Conservation (phyloP, 2,329 filamentous ascomycete genomes). For the Emergomyces orientalis region DNA sequence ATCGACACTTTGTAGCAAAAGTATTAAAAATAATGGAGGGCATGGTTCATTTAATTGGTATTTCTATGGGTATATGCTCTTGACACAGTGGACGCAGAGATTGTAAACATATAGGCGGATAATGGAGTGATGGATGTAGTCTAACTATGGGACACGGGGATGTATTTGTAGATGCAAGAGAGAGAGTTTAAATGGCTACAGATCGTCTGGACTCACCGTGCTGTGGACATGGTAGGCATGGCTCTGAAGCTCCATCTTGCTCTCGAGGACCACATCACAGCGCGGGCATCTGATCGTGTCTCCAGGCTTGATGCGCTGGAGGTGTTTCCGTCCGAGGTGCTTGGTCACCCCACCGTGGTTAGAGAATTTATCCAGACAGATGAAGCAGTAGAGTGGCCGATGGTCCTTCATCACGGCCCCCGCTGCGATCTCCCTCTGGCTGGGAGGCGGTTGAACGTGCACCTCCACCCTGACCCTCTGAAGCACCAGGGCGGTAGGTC, state of each 20-base stretch:
- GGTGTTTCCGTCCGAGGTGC: background rate
- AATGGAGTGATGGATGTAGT: too few relatives aligned
- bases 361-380: background rate
- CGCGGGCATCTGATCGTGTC: background rate
- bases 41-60: too few relatives aligned
- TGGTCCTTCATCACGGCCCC: constrained; percentile 1
- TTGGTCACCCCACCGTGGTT: background rate
- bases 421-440: background rate
- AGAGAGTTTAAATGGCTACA: background rate
- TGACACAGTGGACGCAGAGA: too few relatives aligned
- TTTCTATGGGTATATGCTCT: too few relatives aligned
- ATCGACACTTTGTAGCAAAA: too few relatives aligned
- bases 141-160: too few relatives aligned
- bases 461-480: background rate
- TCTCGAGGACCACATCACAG: constrained; percentile 3
- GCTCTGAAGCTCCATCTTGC: constrained; percentile 3
- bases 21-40: too few relatives aligned
- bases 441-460: background rate
- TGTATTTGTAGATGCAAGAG: background rate
- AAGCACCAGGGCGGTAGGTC: background rate
- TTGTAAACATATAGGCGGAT: too few relatives aligned
- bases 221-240: background rate
- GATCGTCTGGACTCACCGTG: background rate
- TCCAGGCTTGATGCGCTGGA: background rate
- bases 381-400: background rate